These are phyloP conservation scores for Cryphonectria parasitica DNA, from an alignment of 2,329 filamentous ascomycete genomes.

Conservation along the genomic window DNA sequence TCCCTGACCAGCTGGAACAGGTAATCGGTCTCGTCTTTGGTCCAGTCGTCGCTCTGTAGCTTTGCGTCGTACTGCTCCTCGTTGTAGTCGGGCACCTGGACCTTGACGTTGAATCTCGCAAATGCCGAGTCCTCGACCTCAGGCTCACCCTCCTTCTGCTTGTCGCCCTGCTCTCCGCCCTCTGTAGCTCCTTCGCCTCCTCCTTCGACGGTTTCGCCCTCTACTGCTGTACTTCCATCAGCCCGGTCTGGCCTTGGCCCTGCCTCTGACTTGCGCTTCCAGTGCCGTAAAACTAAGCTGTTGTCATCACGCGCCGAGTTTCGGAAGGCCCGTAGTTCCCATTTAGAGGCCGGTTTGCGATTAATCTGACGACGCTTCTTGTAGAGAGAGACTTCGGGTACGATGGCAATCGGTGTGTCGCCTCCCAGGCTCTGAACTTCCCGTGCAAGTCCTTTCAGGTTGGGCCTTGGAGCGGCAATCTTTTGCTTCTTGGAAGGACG, in stretches of 20 bases:
- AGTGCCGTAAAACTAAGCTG: conserved; percentile 73
- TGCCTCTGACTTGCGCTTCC: conserved; percentile 67
- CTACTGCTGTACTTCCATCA: conserved; percentile 38
- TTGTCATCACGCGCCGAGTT: conserved; percentile 77
- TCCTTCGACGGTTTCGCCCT: conserved; percentile 40
- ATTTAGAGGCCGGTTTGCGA: conserved; percentile 60
- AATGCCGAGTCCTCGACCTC: conserved; percentile 66
- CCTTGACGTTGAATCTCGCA: conserved; percentile 84
- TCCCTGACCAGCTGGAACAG: conserved; percentile 74
- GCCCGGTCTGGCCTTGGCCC: conserved; percentile 38
- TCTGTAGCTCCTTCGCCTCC: conserved; percentile 30
- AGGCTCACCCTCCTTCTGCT: conserved; percentile 35
- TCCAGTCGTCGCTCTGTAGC: conserved; percentile 78
- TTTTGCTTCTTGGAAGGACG: conserved; percentile 78
- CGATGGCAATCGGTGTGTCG: conserved; percentile 69
- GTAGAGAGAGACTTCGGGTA: conserved; percentile 62
- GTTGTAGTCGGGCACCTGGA: conserved; percentile 79
- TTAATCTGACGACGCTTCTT: conserved; percentile 61
- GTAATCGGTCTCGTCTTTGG: conserved; percentile 92
- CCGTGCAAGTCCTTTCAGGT: conserved; percentile 66
- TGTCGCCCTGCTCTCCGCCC: conserved; percentile 18
- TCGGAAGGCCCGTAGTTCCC: conserved; percentile 72
- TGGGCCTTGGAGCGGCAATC: conserved; percentile 61
- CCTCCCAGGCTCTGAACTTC: conserved; percentile 69
- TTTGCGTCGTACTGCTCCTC: conserved; percentile 83